These are phyloP conservation scores for Russula compacta DNA, from an alignment of 768 basidiomycete genomes.

Conservation along the genomic window DNA sequence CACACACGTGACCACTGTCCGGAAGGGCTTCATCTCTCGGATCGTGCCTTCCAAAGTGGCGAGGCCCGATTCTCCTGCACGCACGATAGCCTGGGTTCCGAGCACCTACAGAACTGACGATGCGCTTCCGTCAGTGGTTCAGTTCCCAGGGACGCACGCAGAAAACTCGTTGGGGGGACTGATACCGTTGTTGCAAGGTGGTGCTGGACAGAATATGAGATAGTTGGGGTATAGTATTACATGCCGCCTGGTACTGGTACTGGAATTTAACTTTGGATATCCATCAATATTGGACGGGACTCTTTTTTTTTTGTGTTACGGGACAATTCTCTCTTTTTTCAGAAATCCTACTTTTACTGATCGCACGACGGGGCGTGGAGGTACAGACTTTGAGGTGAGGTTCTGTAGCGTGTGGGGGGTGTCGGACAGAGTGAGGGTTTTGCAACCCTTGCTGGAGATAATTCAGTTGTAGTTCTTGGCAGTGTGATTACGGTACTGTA, in stretches of 20 bases:
- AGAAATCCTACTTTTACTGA: neutral
- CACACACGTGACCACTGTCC: neutral
- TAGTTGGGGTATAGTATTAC: neutral
- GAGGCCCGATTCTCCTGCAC: neutral
- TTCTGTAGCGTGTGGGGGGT: too few relatives aligned
- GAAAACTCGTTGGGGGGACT: neutral
- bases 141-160: neutral
- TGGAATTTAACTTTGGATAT: neutral
- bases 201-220: neutral
- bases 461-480: too few relatives aligned
- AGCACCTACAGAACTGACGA: neutral
- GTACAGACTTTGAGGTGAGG: too few relatives aligned
- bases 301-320: neutral
- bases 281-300: neutral
- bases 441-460: too few relatives aligned
- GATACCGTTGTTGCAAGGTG: neutral
- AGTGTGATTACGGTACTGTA: too few relatives aligned
- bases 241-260: neutral
- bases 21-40: conserved; percentile 3
- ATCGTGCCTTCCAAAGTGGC: conserved; percentile 1
- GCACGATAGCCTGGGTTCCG: neutral
- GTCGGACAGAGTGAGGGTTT: too few relatives aligned
- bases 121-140: neutral
- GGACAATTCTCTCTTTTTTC: neutral
- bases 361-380: too few relatives aligned